These are phyloP conservation scores for Phytophthora podocarpi DNA, from an alignment of 352 stramenopile genomes.

Conservation along the genomic window DNA sequence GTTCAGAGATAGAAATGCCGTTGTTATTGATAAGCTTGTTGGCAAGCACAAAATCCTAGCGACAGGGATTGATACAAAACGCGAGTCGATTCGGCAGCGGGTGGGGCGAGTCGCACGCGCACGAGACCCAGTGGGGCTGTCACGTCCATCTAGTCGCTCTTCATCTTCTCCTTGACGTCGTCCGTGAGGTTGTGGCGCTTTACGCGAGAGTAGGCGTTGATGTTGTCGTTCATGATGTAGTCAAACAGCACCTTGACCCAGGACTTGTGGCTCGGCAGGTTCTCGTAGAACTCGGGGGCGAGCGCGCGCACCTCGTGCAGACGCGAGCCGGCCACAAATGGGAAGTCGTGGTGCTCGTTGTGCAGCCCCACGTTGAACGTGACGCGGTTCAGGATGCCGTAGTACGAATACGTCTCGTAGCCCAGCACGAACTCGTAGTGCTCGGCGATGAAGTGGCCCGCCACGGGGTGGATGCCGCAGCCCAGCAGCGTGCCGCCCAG, in stretches of 20 bases:
- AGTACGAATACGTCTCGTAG: constrained; percentile 98
- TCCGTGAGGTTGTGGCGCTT: constrained; percentile 79
- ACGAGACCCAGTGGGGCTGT: not conserved
- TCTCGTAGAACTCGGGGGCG: constrained; percentile 96
- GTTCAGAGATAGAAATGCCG: constrained; percentile 26
- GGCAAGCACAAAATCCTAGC: constrained; percentile 34
- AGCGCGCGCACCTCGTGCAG: constrained; percentile 91
- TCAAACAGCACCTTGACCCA: constrained; percentile 94
- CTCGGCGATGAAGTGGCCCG: constrained; percentile 97
- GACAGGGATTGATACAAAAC: constrained; percentile 35
- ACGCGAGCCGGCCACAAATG: constrained; percentile 88
- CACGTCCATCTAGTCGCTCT: constrained; percentile 55
- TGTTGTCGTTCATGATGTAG: constrained; percentile 93
- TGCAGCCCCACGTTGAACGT: constrained; percentile 98
- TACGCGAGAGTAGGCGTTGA: constrained; percentile 93
- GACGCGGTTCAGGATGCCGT: constrained; percentile 96
- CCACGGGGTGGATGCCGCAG: constrained; percentile 94
- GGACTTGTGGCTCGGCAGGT: constrained; percentile 92
- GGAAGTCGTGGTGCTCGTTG: constrained; percentile 99
- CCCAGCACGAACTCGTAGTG: constrained; percentile 96
- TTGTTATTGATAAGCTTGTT: constrained; percentile 25
- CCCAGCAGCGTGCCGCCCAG: constrained; percentile 92
- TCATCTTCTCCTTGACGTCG: constrained; percentile 74
- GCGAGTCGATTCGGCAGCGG: too few species aligned
- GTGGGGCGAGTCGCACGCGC: not conserved